Evolutionary conservation across 495 filamentous ascomycete species (phyloP).

Genomic region (Xylaria palmicola): DNA sequence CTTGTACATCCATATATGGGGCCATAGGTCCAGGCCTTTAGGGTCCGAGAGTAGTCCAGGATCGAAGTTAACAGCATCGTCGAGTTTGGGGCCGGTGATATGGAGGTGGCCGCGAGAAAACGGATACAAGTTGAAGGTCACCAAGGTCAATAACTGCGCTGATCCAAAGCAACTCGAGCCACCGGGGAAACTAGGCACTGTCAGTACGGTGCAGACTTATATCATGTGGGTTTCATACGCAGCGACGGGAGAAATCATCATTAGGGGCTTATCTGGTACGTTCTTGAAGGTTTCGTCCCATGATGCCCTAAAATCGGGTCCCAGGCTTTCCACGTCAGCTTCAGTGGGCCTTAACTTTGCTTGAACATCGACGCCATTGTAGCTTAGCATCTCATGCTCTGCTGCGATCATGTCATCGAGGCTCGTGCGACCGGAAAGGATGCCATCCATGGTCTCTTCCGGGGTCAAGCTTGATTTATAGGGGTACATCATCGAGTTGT

Average conservation of each 20-base stretch:
- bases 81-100: conserved; percentile 31
- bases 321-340: conserved; percentile 39
- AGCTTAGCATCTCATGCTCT: conserved; percentile 30
- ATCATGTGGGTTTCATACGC: background rate
- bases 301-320: conserved; percentile 36
- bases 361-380: conserved; percentile 43
- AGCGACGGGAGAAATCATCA: conserved; percentile 23
- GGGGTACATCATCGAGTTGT: conserved; percentile 26
- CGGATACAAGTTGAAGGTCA: conserved; percentile 40
- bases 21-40: conserved; percentile 32
- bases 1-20: conserved; percentile 42
- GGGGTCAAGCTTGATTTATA: conserved; percentile 19
- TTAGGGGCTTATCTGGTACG: conserved; percentile 31
- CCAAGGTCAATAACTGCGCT: conserved; percentile 35
- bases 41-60: conserved; percentile 36
- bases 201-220: background rate
- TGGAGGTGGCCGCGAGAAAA: conserved; percentile 46
- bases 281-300: conserved; percentile 48
- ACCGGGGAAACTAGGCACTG: conserved; percentile 24
- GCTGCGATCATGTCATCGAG: conserved; percentile 16
- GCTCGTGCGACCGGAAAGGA: background rate
- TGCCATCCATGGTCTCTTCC: conserved; percentile 20
- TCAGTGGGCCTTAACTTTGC: conserved; percentile 43
- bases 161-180: conserved; percentile 25
- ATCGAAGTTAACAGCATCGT: conserved; percentile 29